Percentiles rank a stretch among this genome's conserved stretches.
phyloP scores from a whole-genome alignment of 441 rosid species.

The Theobroma grandiflorum region DNA sequence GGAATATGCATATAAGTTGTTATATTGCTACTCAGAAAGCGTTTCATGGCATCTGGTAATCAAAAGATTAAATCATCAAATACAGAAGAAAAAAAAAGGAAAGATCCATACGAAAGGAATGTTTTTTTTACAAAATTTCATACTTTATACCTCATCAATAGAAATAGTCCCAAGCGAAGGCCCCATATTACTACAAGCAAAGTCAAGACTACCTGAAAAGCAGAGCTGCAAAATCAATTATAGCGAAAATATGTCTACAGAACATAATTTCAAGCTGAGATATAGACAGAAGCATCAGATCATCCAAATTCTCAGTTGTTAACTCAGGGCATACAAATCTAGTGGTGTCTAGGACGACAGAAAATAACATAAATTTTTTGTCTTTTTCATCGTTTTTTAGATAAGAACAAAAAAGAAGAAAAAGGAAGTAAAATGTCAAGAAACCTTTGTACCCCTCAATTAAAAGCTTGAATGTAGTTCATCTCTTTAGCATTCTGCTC shows the following conservation, averaged over 20 bases:
- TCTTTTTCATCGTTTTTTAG: not conserved
- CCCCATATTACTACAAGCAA: conserved; percentile 81
- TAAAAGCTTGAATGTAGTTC: not conserved
- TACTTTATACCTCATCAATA: conserved; percentile 74
- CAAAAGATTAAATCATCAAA: not conserved
- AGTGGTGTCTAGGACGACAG: not conserved
- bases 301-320: not conserved
- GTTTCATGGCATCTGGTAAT: not conserved
- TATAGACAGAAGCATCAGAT: not conserved
- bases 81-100: not conserved
- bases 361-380: not conserved
- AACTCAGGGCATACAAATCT: not conserved
- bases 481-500: not conserved
- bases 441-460: not conserved
- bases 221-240: conserved; percentile 23
- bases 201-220: conserved; percentile 73
- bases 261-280: conserved; percentile 15
- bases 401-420: not conserved
- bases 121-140: not conserved
- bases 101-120: not conserved
- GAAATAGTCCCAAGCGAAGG: conserved; percentile 81
- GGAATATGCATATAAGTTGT: not conserved
- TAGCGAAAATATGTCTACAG: conserved; percentile 11
- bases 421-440: not conserved
- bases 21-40: not conserved